phyloP scores from a whole-genome alignment of 2,329 filamentous ascomycete species.

The Albifimbria verrucaria region DNA sequence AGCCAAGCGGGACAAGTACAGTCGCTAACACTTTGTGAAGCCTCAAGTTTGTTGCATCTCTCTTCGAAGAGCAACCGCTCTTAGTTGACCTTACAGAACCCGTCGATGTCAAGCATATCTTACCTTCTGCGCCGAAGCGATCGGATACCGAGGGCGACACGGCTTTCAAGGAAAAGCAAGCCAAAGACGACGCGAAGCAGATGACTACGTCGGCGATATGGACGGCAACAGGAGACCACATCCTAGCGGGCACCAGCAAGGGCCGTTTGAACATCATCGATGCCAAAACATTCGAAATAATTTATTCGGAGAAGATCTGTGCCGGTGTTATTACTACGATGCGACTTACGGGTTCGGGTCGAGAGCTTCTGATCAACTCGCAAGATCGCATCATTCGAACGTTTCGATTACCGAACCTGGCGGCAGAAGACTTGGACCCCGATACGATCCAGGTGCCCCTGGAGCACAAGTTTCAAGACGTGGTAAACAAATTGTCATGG shows the following conservation, averaged over 20 bases:
- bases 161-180: constrained; percentile 74
- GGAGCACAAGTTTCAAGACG: constrained; percentile 97
- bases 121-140: constrained; percentile 80
- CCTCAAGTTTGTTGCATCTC: constrained; percentile 80
- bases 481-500: constrained; percentile 93
- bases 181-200: constrained; percentile 89
- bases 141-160: constrained; percentile 67
- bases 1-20: not conserved
- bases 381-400: constrained; percentile 94
- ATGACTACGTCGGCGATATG: constrained; percentile 92
- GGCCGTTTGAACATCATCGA: constrained; percentile 96
- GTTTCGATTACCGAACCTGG: constrained; percentile 79
- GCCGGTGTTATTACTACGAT: constrained; percentile 85
- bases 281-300: constrained; percentile 72
- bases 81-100: constrained; percentile 76
- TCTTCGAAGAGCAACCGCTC: constrained; percentile 90
- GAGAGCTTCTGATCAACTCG: constrained; percentile 86
- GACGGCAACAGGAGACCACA: constrained; percentile 79
- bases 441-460: constrained; percentile 86
- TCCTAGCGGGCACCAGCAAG: constrained; percentile 90
- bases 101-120: constrained; percentile 68
- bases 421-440: constrained; percentile 66
- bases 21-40: constrained; percentile 41
- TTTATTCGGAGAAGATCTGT: constrained; percentile 87
- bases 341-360: constrained; percentile 75